Evolutionary conservation across 1,284 basidiomycete species (phyloP), one percentile per base, ranked within the genome.

Genomic region (Ustilago nuda): DNA sequence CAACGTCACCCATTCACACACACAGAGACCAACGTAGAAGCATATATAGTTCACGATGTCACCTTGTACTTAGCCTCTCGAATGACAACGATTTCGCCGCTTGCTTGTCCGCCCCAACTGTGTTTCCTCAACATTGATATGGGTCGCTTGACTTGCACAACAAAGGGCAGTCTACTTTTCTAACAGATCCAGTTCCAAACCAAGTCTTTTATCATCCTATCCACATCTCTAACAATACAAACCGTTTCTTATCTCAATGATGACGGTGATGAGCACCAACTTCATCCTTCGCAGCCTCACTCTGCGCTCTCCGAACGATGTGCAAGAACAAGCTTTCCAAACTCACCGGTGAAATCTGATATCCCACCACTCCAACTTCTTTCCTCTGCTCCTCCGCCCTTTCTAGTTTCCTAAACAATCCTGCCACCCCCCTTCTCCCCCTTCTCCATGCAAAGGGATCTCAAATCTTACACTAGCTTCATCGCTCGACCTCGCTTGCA

Each of bases 401-500:
- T 12, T 50, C 48, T 13, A 50, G 27, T 12, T 50, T 50, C 48
- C 48, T 50, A 12, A 50, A 50, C 48, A 50, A 12, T 8, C 48
- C 32, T 13, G 48, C 48, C 15, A 50, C 48, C 15, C 51, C 13
- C 51, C 33, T 11, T 35, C 51, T 11, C 23, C 51, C 4, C 23
- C 30, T 11, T 30, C 51, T 9, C 23, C 4, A 0, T 32, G 15
- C 8, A 53, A 15, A 8, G 33, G 51, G 36, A 53, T 53, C 13
- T 53, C 51, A 33, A 53, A 50, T 32, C 48, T 8, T 5, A 27
- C 48, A 50, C 48, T 50, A 32, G 48, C 48, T 50, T 50, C 48
- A 32, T 50, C 30, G 13, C 48, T 50, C 8, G 90, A 89, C n/a
- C 88, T 89, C 46, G 89, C 89, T 12, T 89, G 90, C 12, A 90